Evolutionary conservation across 768 basidiomycete species (phyloP), one percentile per base, ranked within the genome.

Genomic region (Leccinum incarnatum): DNA sequence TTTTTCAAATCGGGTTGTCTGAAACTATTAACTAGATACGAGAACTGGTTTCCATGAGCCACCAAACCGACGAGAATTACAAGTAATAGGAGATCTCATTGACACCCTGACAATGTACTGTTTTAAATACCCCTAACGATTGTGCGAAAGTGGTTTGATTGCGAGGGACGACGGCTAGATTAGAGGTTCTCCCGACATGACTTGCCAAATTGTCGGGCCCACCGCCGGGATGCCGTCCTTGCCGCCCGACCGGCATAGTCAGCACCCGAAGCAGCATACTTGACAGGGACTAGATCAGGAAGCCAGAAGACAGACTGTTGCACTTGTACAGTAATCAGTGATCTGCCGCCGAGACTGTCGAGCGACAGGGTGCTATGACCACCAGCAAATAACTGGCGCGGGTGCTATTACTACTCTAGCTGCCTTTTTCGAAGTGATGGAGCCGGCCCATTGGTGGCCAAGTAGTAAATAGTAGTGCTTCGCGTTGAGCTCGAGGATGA

Each of bases 11-110:
- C 8, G 50, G 47, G 29, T 56, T 29, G 57, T 34, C 23, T 30
- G 48, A 7, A 9, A 53, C 52, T 51, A 37, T 50, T 36, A 34
- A 21, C 25, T 9, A 8, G 47, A n/a, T 56, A 57, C 49, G 42
- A 42, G 53, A 58, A 36, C 23, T 53, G 49, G 70, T 69, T 61
- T 59, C 67, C 57, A 69, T 60, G 62, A 52, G 25, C 34, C 58
- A 42, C 29, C 34, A 25, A 53, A 48, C 40, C 32, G 25, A 52
- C 23, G 15, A 50, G 19, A 40, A 21, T 10, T 5, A 48, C 51
- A 55, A 29, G 23, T 12, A 5, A 47, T 36, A 11, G 42, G 17
- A 9, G 17, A 45, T 45, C 9, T n/a, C 8, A 45, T 32, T 27
- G 32, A 34, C 36, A 29, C n/a, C 25, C 42, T 45, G 42, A 19